Evolutionary conservation across 257 asterid species (phyloP).

Genomic region (Fraxinus anomala): DNA sequence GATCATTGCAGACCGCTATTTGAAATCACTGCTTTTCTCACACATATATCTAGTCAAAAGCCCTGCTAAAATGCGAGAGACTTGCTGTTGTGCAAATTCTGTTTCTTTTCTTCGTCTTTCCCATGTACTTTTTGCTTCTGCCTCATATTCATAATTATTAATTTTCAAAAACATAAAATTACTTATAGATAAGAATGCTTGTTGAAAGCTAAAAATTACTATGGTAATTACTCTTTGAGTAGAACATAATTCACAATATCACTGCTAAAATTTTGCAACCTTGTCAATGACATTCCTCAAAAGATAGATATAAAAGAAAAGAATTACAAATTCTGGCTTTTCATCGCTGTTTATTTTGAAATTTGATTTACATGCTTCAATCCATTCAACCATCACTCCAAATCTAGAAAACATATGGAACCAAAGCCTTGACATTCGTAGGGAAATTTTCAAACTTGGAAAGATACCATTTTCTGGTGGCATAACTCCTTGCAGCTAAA

Average conservation of each 20-base stretch:
- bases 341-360: constrained; percentile 2
- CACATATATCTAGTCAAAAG: neutral
- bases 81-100: neutral
- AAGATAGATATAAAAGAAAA: neutral
- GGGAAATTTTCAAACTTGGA: constrained; percentile 76
- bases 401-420: constrained; percentile 62
- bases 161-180: neutral
- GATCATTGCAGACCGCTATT: neutral
- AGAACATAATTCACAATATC: neutral
- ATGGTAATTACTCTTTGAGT: neutral
- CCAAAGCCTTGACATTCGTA: constrained; percentile 58
- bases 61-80: neutral
- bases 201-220: neutral
- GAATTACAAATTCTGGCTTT: neutral
- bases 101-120: neutral
- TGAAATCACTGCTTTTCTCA: neutral
- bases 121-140: neutral
- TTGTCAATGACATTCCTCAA: neutral
- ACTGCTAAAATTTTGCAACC: neutral
- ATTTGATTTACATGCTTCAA: neutral
- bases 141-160: neutral
- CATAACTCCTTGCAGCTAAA: constrained; percentile 54
- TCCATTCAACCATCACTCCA: neutral
- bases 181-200: neutral
- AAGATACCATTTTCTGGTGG: constrained; percentile 67